phyloP scores from a whole-genome alignment of 352 stramenopile species.

The Globisporangium spinosum region DNA sequence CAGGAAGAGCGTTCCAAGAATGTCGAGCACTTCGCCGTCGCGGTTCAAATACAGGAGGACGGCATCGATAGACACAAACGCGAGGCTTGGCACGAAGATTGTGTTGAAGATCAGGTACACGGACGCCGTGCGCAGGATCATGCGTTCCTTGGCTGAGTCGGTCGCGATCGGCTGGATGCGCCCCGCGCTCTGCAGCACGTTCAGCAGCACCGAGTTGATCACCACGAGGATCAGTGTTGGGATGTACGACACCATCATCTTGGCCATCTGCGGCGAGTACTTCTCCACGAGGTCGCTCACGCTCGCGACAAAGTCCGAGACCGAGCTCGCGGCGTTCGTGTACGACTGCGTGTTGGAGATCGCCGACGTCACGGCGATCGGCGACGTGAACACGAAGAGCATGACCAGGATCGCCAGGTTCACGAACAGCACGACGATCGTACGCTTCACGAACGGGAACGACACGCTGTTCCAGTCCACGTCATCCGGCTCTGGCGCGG shows the following conservation, averaged over 20 bases:
- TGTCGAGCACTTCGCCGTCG: slow-evolving; percentile 72
- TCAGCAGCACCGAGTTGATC: slow-evolving; percentile 85
- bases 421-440: slow-evolving; percentile 59
- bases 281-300: slow-evolving; percentile 53
- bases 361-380: slow-evolving; percentile 76
- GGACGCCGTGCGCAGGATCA: slow-evolving; percentile 73
- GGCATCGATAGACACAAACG: slow-evolving; percentile 85
- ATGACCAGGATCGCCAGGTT: slow-evolving; percentile 75
- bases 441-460: slow-evolving; percentile 79
- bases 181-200: slow-evolving; percentile 74
- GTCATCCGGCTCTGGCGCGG: slow-evolving; percentile 76
- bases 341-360: slow-evolving; percentile 71
- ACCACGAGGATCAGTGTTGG: slow-evolving; percentile 85
- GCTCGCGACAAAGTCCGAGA: slow-evolving; percentile 65
- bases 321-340: slow-evolving; percentile 49
- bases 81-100: slow-evolving; percentile 81
- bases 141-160: slow-evolving; percentile 80
- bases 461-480: slow-evolving; percentile 86
- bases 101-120: slow-evolving; percentile 89
- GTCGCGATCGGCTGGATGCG: slow-evolving; percentile 83
- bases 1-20: slow-evolving; percentile 81
- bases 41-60: slow-evolving; percentile 73
- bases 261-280: slow-evolving; percentile 77
- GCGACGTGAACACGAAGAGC: slow-evolving; percentile 80
- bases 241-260: slow-evolving; percentile 75